Evolutionary conservation across 768 basidiomycete species (phyloP).

Genomic region (Candolleomyces eurysporus): DNA sequence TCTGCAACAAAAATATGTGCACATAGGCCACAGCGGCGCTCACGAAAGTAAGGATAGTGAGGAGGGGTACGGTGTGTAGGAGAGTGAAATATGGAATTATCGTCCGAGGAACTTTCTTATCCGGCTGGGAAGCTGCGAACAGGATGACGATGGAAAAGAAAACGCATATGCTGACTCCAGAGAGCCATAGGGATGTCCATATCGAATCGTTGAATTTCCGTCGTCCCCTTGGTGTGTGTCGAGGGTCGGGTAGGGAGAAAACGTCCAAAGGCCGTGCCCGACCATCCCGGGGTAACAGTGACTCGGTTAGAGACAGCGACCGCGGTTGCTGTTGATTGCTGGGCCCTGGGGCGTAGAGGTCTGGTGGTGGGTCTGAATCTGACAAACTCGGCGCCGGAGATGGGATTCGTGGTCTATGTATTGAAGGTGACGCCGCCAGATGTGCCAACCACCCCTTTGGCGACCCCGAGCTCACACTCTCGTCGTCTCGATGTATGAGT

Average conservation of each 20-base stretch:
- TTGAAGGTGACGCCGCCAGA: slow-evolving; percentile 60
- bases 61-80: slow-evolving; percentile 73
- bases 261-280: slow-evolving; percentile 60
- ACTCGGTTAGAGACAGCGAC: slow-evolving; percentile 75
- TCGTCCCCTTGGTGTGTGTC: slow-evolving; percentile 58
- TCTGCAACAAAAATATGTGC: slow-evolving; percentile 72
- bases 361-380: slow-evolving; percentile 43
- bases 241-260: slow-evolving; percentile 77
- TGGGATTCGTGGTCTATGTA: slow-evolving; percentile 25
- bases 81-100: slow-evolving; percentile 66
- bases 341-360: slow-evolving; percentile 44
- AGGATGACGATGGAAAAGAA: slow-evolving; percentile 65
- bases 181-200: slow-evolving; percentile 69
- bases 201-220: slow-evolving; percentile 73
- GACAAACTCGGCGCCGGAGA: slow-evolving; percentile 42
- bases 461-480: slow-evolving; percentile 32
- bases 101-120: slow-evolving; percentile 33
- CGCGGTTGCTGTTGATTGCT: slow-evolving; percentile 37
- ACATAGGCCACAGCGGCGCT: slow-evolving; percentile 71
- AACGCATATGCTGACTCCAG: slow-evolving; percentile 56
- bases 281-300: slow-evolving; percentile 74
- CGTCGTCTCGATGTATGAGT: slow-evolving; percentile 32
- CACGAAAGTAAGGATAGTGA: slow-evolving; percentile 67
- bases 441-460: slow-evolving; percentile 73
- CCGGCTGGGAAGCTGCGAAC: slow-evolving; percentile 44